These are phyloP conservation scores for Aspergillus fischeri DNA, from an alignment of 2,329 filamentous ascomycete genomes.

Conservation along the genomic window DNA sequence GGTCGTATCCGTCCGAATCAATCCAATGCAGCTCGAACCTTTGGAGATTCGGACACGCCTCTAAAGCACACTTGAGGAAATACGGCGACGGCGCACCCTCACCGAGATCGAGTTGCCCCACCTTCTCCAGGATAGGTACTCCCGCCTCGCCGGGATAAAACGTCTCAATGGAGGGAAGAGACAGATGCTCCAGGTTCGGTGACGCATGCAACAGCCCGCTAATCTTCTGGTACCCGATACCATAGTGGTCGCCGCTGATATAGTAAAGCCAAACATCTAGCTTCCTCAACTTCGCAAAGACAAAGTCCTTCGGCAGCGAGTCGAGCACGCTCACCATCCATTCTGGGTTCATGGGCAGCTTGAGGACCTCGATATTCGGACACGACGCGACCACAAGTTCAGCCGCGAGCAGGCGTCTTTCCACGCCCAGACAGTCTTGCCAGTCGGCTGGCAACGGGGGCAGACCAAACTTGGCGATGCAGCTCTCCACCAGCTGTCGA, in stretches of 20 bases:
- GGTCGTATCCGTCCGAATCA: constrained; percentile 1
- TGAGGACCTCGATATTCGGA: neutral
- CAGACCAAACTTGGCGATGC: neutral
- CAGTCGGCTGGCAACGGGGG: neutral
- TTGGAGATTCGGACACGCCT: neutral
- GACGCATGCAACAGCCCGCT: neutral
- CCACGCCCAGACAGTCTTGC: neutral
- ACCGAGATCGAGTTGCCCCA: constrained; percentile 23
- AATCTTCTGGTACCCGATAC: constrained; percentile 1
- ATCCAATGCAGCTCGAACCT: neutral
- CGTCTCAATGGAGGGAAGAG: neutral
- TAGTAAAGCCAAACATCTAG: constrained; percentile 1
- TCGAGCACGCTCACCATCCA: neutral
- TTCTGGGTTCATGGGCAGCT: neutral
- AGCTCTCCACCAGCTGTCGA: neutral
- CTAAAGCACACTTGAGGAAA: neutral
- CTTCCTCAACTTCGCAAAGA: neutral
- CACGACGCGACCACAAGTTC: neutral
- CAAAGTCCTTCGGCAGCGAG: neutral
- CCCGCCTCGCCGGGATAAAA: neutral
- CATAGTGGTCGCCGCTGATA: constrained; percentile 3
- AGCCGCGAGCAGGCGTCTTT: neutral
- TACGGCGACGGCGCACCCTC: constrained; percentile 20
- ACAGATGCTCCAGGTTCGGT: neutral
- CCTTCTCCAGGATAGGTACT: neutral